A percentile compares a stretch with the other conserved stretches of the same genome.
Conservation (phyloP, 192 early-diverging fungal genomes). For the Rhizophagus clarus region DNA sequence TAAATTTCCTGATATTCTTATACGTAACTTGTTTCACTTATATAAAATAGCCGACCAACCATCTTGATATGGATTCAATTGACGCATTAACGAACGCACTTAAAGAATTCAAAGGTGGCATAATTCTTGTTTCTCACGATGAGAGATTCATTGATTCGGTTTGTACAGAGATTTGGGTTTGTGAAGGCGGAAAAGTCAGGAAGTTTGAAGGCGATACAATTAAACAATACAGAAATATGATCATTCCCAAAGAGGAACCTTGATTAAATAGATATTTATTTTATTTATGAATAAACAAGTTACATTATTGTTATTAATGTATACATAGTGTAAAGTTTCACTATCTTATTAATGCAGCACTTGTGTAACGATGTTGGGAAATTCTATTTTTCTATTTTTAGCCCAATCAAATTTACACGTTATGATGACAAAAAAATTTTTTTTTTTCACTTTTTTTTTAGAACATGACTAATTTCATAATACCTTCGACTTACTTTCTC, state of each 20-base stretch:
- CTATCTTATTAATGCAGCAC: too few relatives aligned
- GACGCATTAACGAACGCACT: constrained; percentile 90
- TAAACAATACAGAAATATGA: constrained; percentile 73
- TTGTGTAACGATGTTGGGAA: too few relatives aligned
- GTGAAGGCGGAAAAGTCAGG: constrained; percentile 77
- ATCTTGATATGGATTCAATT: constrained; percentile 90
- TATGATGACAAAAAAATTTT: too few relatives aligned
- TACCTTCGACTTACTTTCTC: too few relatives aligned
- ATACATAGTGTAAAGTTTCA: too few relatives aligned
- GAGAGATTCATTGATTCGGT: constrained; percentile 90
- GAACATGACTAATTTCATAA: too few relatives aligned
- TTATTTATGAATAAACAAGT: too few relatives aligned
- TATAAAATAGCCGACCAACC: constrained; percentile 78
- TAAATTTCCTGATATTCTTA: constrained; percentile 19
- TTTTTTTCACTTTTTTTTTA: too few relatives aligned
- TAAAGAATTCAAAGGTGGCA: constrained; percentile 88
- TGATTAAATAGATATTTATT: constrained; percentile 4
- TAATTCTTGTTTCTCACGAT: constrained; percentile 97
- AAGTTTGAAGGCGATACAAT: constrained; percentile 88
- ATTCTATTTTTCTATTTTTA: too few relatives aligned
- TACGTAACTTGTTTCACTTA: constrained; percentile 36
- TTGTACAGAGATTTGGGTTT: constrained; percentile 93
- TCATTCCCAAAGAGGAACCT: constrained; percentile 42
- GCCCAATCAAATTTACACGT: too few relatives aligned
- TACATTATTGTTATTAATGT: too few relatives aligned